Conservation (phyloP, 129 eudicot species). For the Centrapalus pauciflorus region DNA sequence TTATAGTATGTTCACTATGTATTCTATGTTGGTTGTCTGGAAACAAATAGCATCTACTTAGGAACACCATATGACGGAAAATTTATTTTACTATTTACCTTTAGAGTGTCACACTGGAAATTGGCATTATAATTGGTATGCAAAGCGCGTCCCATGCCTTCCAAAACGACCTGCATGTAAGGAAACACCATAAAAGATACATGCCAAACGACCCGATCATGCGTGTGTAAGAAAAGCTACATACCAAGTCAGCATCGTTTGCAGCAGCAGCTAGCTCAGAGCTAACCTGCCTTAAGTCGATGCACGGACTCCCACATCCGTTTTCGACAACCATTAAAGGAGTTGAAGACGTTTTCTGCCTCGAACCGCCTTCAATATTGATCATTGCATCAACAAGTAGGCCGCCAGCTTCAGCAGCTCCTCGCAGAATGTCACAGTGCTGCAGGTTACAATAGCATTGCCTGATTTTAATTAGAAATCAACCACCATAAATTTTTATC, state of each 20-base stretch:
- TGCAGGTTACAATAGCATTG: conserved; percentile 31
- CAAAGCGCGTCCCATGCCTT: conserved; percentile 96
- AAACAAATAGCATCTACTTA: too few relatives aligned
- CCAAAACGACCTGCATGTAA: conserved; percentile 67
- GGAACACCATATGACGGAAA: too few relatives aligned
- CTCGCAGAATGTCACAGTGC: conserved; percentile 97
- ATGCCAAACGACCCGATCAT: not conserved
- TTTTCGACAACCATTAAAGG: conserved; percentile 96
- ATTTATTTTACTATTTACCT: too few relatives aligned
- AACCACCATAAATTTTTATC: too few relatives aligned
- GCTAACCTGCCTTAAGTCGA: conserved; percentile 96
- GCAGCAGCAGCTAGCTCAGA: conserved; percentile 95
- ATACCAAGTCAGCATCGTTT: conserved; percentile 95
- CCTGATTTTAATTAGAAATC: too few relatives aligned
- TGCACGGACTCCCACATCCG: conserved; percentile 98
- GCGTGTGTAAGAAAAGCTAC: not conserved
- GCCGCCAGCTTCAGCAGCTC: conserved; percentile 99
- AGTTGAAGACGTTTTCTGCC: conserved; percentile 44
- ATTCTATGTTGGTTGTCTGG: too few relatives aligned
- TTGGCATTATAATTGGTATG: conserved; percentile 87
- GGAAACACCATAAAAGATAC: not conserved
- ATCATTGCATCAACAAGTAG: conserved; percentile 94
- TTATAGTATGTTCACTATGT: too few relatives aligned
- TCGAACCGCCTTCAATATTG: conserved; percentile 49
- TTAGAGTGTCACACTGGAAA: conserved; percentile 86